Base-by-base conservation (phyloP, 768 basidiomycete genomes). In the Tulasnella sp. region DNA sequence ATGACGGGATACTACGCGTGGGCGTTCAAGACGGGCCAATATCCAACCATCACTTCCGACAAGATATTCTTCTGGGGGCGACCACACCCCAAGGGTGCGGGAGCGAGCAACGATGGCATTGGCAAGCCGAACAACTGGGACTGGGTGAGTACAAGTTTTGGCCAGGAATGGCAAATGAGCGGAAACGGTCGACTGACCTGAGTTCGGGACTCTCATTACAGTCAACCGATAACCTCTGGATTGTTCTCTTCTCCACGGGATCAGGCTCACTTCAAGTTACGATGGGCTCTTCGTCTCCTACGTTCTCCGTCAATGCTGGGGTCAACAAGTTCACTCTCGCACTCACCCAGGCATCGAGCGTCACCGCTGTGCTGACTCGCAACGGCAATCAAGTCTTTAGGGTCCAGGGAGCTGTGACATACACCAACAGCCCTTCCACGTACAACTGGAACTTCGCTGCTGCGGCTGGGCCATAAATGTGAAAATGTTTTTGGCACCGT, bases 21-120 rank as follows among this genome's bases (percentile, higher is more conserved):
- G 3, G 90, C 90, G 0, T 93, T 89, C 88, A 92, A 93, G 86
- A 92, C 90, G 4, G 92, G 93, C 5, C 83, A 83, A 0, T 93
- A 90, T 80, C 92, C 92, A 4, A 83, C 88, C 9, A 90, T 93
- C 81, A 89, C 88, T 1, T 88, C 90, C 81, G 84, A 91, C 84
- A 83, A 83, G 80, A 81, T 86, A 41, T 86, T 85, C 81, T 77
- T 86, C 76, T 92, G 91, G 91, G 89, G 91, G 34, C 90, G 92
- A 50, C 89, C 92, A n/a, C 92, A 93, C 84, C 88, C 90, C 20
- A 87, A 87, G n/a, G 82, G 84, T 54, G 92, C 90, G 0, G 84
- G 83, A 9, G 86, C 87, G 1, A 86, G 87, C 8, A 80, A 84
- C n/a, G 85, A 86, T 74, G 37, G 80, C 14, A 84, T 86, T 11